These are phyloP conservation scores for Fonsecaea monophora DNA, from an alignment of 2,329 filamentous ascomycete genomes.

Conservation along the genomic window DNA sequence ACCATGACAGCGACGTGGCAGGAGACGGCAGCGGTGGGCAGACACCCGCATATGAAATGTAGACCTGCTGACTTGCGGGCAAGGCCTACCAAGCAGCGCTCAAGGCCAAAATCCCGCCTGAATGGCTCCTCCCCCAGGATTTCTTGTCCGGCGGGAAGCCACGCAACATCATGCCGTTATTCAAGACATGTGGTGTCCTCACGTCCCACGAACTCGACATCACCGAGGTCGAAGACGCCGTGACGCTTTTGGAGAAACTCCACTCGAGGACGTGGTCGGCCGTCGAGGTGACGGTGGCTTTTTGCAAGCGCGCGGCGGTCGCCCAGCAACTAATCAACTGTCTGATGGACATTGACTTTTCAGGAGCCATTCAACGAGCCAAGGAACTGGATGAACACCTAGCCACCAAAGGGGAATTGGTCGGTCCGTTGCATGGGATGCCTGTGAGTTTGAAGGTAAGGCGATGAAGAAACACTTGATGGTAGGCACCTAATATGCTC, in stretches of 20 bases:
- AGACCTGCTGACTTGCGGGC: too few relatives aligned
- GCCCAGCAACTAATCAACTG: constrained; percentile 16
- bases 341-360: constrained; percentile 7
- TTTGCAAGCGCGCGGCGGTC: constrained; percentile 57
- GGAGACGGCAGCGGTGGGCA: too few relatives aligned
- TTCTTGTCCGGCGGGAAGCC: too few relatives aligned
- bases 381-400: constrained; percentile 60
- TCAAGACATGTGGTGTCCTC: constrained; percentile 16
- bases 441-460: constrained; percentile 63
- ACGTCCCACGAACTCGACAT: constrained; percentile 21
- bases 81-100: too few relatives aligned
- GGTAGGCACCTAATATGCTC: not conserved
- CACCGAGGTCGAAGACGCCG: constrained; percentile 20
- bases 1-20: too few relatives aligned
- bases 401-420: constrained; percentile 56
- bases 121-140: too few relatives aligned
- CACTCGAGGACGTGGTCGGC: constrained; percentile 20
- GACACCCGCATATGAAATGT: too few relatives aligned
- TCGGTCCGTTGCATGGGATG: constrained; percentile 70
- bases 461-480: not conserved
- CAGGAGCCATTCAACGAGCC: constrained; percentile 14
- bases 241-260: constrained; percentile 21
- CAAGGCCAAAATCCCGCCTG: too few relatives aligned
- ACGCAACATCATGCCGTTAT: too few relatives aligned
- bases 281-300: constrained; percentile 59